Evolutionary conservation across 2,329 filamentous ascomycete species (phyloP), one percentile per base, ranked within the genome.

Genomic region (Paramyrothecium sp.): DNA sequence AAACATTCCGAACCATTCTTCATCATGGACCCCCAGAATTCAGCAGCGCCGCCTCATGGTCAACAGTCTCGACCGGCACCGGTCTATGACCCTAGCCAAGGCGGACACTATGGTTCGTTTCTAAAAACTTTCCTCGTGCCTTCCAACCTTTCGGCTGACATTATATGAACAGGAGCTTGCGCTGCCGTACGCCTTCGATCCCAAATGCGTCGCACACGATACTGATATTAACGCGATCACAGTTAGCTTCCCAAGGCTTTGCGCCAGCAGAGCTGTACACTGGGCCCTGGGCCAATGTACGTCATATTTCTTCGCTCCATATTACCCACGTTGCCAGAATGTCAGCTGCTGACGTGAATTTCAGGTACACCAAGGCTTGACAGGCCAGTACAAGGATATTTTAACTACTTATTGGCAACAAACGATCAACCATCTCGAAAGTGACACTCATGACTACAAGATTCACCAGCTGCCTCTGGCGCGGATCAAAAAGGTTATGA

Each of bases 401-500:
- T 82, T 99, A 67, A 97, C 96, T 48, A 97, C 94, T 7, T 99
- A 99, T 78, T 99, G 95, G 95, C 95, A 99, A 75, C 94, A 99
- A 70, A 95, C 93, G 61, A 97, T 99, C 78, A 94, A 89, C 64
- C 92, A 96, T 73, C 86, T 99, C 58, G 95, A 99, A 77, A 91
- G 85, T 59, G 95, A 98, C 68, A 92, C 90, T 52, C 95, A 99
- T 74, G 95, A 99, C 75, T 99, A 98, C 83, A 99, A 99, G 77
- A 85, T 98, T 56, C 95, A 99, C 73, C 95, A 98, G 74, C 83
- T 99, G 44, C 95, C 95, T 2, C 83, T 99, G 46, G 95, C 95
- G n/a, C 89, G 95, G 55, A 99, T 99, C 79, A 99, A 99, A 82
- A 99, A 99, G 75, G 95, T 99, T 64, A 99, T 99, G 95, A 99